Conservation (phyloP, 2,329 filamentous ascomycete genomes). For the Lomentospora prolificans region DNA sequence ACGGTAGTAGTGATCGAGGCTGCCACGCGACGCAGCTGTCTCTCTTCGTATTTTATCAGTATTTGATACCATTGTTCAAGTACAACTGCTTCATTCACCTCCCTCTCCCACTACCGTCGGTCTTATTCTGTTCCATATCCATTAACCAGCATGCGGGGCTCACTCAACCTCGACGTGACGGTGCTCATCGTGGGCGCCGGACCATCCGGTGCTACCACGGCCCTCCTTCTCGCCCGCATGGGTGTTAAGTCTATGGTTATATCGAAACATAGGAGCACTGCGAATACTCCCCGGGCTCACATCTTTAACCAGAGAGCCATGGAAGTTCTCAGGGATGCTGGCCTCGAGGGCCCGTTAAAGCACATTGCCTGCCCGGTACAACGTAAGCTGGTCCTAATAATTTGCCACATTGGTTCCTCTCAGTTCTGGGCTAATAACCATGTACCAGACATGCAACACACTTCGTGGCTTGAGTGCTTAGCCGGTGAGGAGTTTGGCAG, state of each 20-base stretch:
- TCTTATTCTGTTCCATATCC: background rate
- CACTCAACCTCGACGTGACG: slow-evolving; percentile 20
- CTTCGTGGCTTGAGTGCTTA: slow-evolving; percentile 26
- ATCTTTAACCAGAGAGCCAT: slow-evolving; percentile 27
- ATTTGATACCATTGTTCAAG: no score
- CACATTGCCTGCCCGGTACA: slow-evolving; percentile 24
- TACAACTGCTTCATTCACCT: background rate
- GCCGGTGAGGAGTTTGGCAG: slow-evolving; percentile 27
- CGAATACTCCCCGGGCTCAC: slow-evolving; percentile 36
- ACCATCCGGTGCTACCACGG: slow-evolving; percentile 33
- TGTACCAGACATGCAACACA: slow-evolving; percentile 23
- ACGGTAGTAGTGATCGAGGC: no score
- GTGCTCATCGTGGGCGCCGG: slow-evolving; percentile 32
- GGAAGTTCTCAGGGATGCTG: slow-evolving; percentile 1
- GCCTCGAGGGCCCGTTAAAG: background rate
- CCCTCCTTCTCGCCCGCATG: slow-evolving; percentile 28
- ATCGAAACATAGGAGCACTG: slow-evolving; percentile 26
- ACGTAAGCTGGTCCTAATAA: slow-evolving; percentile 8
- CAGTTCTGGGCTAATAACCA: slow-evolving; percentile 12
- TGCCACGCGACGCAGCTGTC: no score
- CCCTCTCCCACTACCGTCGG: background rate
- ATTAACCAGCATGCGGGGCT: background rate
- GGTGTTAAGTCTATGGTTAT: slow-evolving; percentile 34
- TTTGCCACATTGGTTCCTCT: background rate
- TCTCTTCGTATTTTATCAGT: no score